Conservation (phyloP, 371 early-diverging fungal genomes). For the Apophysomyces ossiformis region DNA sequence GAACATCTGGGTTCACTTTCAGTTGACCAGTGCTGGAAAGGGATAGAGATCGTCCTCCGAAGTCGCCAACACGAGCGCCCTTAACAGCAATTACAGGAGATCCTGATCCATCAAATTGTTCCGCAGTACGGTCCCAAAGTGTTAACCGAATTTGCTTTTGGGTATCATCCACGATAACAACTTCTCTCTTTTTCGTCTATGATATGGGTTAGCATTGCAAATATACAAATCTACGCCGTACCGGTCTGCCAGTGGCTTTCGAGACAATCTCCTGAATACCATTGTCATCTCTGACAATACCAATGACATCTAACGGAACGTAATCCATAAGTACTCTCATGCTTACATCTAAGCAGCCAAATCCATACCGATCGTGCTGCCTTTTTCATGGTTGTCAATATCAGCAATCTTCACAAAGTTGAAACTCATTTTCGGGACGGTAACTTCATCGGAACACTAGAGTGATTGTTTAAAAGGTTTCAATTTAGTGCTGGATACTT, state of each 20-base stretch:
- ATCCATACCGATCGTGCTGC: slow-evolving; percentile 64
- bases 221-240: slow-evolving; percentile 33
- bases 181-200: slow-evolving; percentile 83
- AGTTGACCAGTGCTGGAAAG: slow-evolving; percentile 55
- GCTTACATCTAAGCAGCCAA: background rate
- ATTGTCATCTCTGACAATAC: slow-evolving; percentile 72
- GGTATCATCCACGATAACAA: slow-evolving; percentile 83
- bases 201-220: slow-evolving; percentile 7
- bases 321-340: background rate
- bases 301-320: slow-evolving; percentile 71
- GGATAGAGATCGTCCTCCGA: slow-evolving; percentile 80
- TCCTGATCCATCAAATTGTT: slow-evolving; percentile 57
- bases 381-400: slow-evolving; percentile 68
- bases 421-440: slow-evolving; percentile 72
- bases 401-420: slow-evolving; percentile 70
- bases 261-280: slow-evolving; percentile 69
- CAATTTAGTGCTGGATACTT: slow-evolving; percentile 18
- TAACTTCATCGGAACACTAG: slow-evolving; percentile 64
- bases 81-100: slow-evolving; percentile 83
- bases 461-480: background rate
- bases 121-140: slow-evolving; percentile 90
- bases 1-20: slow-evolving; percentile 82
- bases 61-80: slow-evolving; percentile 87
- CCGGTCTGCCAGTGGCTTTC: slow-evolving; percentile 70
- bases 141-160: slow-evolving; percentile 78